phyloP scores from a whole-genome alignment of 257 asterid genomes.

The Lantana camara region DNA sequence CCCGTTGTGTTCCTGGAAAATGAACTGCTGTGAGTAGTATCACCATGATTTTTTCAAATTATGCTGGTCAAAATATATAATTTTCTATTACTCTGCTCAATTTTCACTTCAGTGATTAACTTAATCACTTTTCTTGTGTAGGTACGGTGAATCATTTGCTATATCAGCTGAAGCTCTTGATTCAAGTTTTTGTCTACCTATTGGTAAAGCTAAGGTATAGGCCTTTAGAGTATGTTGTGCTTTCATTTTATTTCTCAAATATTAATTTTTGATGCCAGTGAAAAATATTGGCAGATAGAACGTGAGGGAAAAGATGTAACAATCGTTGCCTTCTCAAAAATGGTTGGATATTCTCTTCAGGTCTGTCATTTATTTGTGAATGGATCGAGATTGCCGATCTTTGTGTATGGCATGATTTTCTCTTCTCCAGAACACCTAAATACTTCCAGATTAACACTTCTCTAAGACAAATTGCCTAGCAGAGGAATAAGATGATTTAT shows the following conservation, averaged over 20 bases:
- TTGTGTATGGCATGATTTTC: slow-evolving; percentile 18
- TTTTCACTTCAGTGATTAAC: slow-evolving; percentile 11
- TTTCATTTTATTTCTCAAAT: slow-evolving; percentile 13
- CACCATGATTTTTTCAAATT: slow-evolving; percentile 3
- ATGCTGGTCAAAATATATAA: background rate
- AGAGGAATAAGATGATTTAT: background rate
- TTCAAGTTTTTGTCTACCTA: slow-evolving; percentile 80
- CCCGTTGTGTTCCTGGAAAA: slow-evolving; percentile 91
- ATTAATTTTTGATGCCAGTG: slow-evolving; percentile 12
- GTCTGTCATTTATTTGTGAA: slow-evolving; percentile 42
- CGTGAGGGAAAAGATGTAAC: slow-evolving; percentile 82
- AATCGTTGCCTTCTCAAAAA: slow-evolving; percentile 81
- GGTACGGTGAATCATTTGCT: slow-evolving; percentile 89
- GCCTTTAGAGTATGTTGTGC: background rate
- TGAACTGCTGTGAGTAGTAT: slow-evolving; percentile 71
- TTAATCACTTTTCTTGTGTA: slow-evolving; percentile 29
- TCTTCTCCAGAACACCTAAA: background rate
- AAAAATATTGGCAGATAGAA: slow-evolving; percentile 58
- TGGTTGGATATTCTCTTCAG: slow-evolving; percentile 91
- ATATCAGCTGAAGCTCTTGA: slow-evolving; percentile 79
- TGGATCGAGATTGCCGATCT: slow-evolving; percentile 17
- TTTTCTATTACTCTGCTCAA: slow-evolving; percentile 15
- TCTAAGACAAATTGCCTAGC: slow-evolving; percentile 8
- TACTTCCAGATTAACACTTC: background rate
- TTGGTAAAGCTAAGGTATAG: slow-evolving; percentile 89